Percentiles rank a stretch among this genome's conserved stretches.
Conservation (phyloP, 2,329 filamentous ascomycete genomes). For the Plectosphaerella cucumerina region DNA sequence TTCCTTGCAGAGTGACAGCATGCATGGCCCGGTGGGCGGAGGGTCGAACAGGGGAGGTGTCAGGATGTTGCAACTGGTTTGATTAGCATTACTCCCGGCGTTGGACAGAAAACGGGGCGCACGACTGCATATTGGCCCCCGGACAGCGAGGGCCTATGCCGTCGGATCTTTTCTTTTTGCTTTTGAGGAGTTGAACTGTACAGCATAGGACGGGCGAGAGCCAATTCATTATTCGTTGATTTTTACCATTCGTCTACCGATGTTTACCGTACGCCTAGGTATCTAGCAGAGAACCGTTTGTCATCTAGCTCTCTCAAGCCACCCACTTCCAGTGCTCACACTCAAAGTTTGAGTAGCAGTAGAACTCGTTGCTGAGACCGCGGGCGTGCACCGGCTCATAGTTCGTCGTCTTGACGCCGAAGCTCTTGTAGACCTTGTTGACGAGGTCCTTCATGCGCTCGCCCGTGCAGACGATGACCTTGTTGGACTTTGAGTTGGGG, state of each 20-base stretch:
- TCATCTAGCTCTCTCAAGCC: not conserved
- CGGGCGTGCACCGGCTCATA: conserved; percentile 67
- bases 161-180: too few relatives aligned
- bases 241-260: not conserved
- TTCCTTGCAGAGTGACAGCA: too few relatives aligned
- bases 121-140: not conserved
- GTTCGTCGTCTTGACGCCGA: conserved; percentile 60
- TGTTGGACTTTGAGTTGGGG: conserved; percentile 15
- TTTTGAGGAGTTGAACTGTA: not conserved
- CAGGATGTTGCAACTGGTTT: not conserved
- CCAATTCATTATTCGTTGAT: not conserved
- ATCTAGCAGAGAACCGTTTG: too few relatives aligned
- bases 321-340: conserved; percentile 46
- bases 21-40: not conserved
- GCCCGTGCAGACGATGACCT: conserved; percentile 68
- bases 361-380: conserved; percentile 76
- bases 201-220: conserved; percentile 4
- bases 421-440: conserved; percentile 60
- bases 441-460: conserved; percentile 69
- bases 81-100: conserved; percentile 8
- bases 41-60: not conserved
- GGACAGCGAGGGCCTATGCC: too few relatives aligned
- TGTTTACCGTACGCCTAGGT: too few relatives aligned
- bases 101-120: conserved; percentile 8
- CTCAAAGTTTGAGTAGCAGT: conserved; percentile 76